A percentile compares a stretch with the other conserved stretches of the same genome.
Conservation (phyloP, 495 filamentous ascomycete species). For the Annulohypoxylon moriforme region DNA sequence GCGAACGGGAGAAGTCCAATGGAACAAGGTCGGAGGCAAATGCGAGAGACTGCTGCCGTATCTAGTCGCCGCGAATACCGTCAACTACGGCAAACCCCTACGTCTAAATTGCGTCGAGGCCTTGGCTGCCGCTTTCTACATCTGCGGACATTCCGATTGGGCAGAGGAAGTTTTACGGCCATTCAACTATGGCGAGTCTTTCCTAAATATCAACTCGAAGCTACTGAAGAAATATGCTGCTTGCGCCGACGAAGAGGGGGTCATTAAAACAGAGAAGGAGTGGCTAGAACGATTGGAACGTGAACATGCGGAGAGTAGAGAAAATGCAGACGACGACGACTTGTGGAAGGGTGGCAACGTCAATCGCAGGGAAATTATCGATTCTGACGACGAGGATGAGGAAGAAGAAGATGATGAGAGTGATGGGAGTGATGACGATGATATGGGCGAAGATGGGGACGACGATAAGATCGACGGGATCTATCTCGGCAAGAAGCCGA, state of each 20-base stretch:
- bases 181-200: constrained; percentile 88
- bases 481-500: constrained; percentile 66
- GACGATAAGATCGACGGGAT: constrained; percentile 61
- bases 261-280: constrained; percentile 84
- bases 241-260: constrained; percentile 82
- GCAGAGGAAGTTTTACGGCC: constrained; percentile 81
- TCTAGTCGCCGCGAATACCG: constrained; percentile 93
- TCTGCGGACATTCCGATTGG: constrained; percentile 93
- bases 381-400: constrained; percentile 66
- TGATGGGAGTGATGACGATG: constrained; percentile 57
- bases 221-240: constrained; percentile 86
- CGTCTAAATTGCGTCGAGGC: constrained; percentile 95
- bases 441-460: constrained; percentile 49
- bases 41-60: constrained; percentile 94
- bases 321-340: constrained; percentile 71
- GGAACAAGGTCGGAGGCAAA: constrained; percentile 90
- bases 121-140: constrained; percentile 88
- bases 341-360: constrained; percentile 88
- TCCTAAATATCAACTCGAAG: constrained; percentile 86
- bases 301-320: constrained; percentile 86
- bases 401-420: constrained; percentile 67
- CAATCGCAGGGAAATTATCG: constrained; percentile 70
- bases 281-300: constrained; percentile 91
- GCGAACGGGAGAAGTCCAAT: constrained; percentile 89
- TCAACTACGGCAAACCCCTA: constrained; percentile 97